Base-by-base conservation (phyloP, 1,284 basidiomycete genomes). In the Trichosporon sp. region DNA sequence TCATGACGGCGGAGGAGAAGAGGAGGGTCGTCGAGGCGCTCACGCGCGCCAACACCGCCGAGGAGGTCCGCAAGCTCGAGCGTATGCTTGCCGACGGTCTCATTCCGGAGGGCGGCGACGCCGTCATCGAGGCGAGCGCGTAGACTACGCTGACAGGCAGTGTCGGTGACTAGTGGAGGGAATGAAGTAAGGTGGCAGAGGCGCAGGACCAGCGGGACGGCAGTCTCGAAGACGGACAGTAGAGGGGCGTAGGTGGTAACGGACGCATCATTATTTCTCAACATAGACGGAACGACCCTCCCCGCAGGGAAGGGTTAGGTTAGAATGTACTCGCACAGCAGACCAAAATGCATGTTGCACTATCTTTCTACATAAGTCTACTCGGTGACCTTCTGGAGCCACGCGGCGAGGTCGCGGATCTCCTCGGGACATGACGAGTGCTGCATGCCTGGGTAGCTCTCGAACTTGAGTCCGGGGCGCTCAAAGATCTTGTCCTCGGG, bases 1-100 rank as follows among this genome's bases (percentile, higher is more conserved):
- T 96, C 77, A 92, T 98, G 90, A 94, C 93, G 19, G 91, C 92
- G 75, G 93, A 96, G 78, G 96, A 98, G 81, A 92, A 92, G 80
- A 91, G 92, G 78, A 90, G 91, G 77, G 92, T 98, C 75, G 91
- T 91, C 80, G 90, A 91, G 72, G 94, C 96, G 16, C 95, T 98
- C 78, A 92, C 92, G 74, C 90, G 90, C 74, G 96, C 96, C 37
- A 91, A 90, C 67, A 96, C 92, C 63, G 89, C 94, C 71, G 96
- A 98, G 78, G 94, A 97, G 85, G 91, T 97, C 76, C 88, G 92
- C 81, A 88, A 89, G 80, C 84, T 97, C 77, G 93, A 97, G 85
- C 89, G 93, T 84, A 93, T 91, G 86, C 84, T 96, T 79, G 90
- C 90, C 76, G 93, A 96, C 80, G 94, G 94, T 43, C 90, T 92